phyloP scores from a whole-genome alignment of 2,329 filamentous ascomycete genomes.

The Colletotrichum melonis region DNA sequence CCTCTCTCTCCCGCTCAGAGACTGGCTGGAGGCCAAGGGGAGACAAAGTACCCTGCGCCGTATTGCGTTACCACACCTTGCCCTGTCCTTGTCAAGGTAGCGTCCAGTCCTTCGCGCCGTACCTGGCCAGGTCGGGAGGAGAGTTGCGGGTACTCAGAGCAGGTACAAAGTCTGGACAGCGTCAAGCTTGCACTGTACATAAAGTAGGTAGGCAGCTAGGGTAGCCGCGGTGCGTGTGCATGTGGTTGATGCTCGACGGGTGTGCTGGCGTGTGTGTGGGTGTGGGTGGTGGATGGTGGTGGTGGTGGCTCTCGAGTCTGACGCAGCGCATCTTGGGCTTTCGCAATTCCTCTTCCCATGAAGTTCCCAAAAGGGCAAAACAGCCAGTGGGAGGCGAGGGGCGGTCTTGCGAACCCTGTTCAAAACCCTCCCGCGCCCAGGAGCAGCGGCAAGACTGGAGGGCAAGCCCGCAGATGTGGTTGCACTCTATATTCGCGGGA shows the following conservation, averaged over 20 bases:
- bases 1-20: not conserved
- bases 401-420: conserved; percentile 15
- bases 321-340: conserved; percentile 2
- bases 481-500: conserved; percentile 9
- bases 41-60: conserved; percentile 17
- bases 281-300: not conserved
- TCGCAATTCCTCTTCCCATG: conserved; percentile 3
- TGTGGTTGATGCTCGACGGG: not conserved
- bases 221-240: not conserved
- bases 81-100: conserved; percentile 27
- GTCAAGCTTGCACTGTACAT: conserved; percentile 4
- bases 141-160: conserved; percentile 25
- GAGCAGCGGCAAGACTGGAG: conserved; percentile 7
- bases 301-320: not conserved
- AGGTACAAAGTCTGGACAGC: conserved; percentile 14
- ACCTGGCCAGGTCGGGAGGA: conserved; percentile 28
- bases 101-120: conserved; percentile 23
- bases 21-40: not conserved
- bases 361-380: conserved; percentile 4
- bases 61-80: conserved; percentile 14
- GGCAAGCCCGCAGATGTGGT: conserved; percentile 7
- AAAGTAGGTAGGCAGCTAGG: conserved; percentile 4
- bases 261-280: not conserved
- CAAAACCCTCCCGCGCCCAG: conserved; percentile 22
- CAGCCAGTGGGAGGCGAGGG: conserved; percentile 20